Conservation (phyloP, 495 filamentous ascomycete genomes). For the Lasiosphaeria ovina region DNA sequence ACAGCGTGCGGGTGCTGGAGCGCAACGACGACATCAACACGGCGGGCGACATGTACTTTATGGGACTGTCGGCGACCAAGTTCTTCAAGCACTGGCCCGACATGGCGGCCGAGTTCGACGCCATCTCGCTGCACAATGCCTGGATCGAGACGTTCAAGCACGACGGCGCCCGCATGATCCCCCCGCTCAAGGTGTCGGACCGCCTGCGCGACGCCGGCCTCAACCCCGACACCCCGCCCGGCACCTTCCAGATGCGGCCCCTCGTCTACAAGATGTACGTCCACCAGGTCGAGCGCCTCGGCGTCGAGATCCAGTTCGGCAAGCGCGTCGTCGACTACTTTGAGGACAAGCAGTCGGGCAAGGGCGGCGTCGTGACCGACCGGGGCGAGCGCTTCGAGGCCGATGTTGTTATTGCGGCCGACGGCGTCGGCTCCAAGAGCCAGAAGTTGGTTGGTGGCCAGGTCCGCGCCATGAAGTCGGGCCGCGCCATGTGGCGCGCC, state of each 20-base stretch:
- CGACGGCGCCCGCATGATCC: conserved; percentile 46
- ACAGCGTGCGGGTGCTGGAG: conserved; percentile 59
- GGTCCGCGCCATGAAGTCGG: conserved; percentile 46
- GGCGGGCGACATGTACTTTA: conserved; percentile 55
- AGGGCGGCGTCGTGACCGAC: conserved; percentile 46
- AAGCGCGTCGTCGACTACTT: conserved; percentile 50
- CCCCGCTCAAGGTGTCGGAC: conserved; percentile 39
- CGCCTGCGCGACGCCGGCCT: conserved; percentile 35
- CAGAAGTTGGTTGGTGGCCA: conserved; percentile 50
- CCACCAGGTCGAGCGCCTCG: conserved; percentile 47
- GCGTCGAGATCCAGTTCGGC: conserved; percentile 53
- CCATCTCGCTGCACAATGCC: conserved; percentile 45
- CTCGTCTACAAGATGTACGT: conserved; percentile 57
- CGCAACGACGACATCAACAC: conserved; percentile 43
- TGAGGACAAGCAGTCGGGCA: conserved; percentile 43
- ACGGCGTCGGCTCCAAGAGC: conserved; percentile 56
- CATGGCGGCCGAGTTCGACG: conserved; percentile 45
- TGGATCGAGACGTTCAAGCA: conserved; percentile 55
- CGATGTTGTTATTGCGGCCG: conserved; percentile 59
- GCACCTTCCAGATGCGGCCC: conserved; percentile 47
- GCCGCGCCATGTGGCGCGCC: conserved; percentile 54
- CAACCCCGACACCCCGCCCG: conserved; percentile 38
- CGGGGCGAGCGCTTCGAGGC: conserved; percentile 50
- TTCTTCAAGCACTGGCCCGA: conserved; percentile 59
- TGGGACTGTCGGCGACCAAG: conserved; percentile 47